Base-by-base conservation (phyloP, 2,329 filamentous ascomycete genomes). In the Clonostachys rhizophaga region DNA sequence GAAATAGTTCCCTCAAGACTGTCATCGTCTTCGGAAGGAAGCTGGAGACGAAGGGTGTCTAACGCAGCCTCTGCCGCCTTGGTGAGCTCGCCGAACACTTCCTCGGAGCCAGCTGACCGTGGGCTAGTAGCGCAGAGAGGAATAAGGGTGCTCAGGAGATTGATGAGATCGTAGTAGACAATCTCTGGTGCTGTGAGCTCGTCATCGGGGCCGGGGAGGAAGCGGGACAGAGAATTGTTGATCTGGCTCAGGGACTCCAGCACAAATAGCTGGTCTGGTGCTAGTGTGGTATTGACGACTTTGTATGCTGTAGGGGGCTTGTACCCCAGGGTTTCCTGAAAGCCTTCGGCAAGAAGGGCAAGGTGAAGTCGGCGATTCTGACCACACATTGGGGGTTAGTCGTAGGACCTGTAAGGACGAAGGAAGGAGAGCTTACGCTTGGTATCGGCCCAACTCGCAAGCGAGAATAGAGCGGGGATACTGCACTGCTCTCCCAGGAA, bases 261-360 rank as follows among this genome's bases (percentile, higher is more conserved):
- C 1, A 74, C 62, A 45, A 72, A 76, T 3, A 65, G 61, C 39
- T 70, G 67, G 39, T 81, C 76, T 2, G 64, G 54, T 9, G 63
- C 58, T 1, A 66, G 60, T 0, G 65, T 61, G 1, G 70, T 64
- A 4, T 58, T 52, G 0, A 67, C 53, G 30, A 70, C 73, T 53
- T 80, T 81, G 62, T 77, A 76, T 7, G 72, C 68, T 3, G 75
- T 66, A 0, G 75, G 70, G 2, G 75, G 66, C 45, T 71, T 75
- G 56, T 73, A 75, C 20, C 58, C 56, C 6, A 81, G 57, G 3
- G 77, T 51, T 43, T 79, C 74, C 13, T 79, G 64, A 54, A 78
- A 81, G 5, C 69, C 68, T 52, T 83, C 79, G 1, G 73, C 55
- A 1, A 78, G 59, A 12, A 81, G 55, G 0, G 64, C 61, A 0